Evolutionary conservation across 2,329 filamentous ascomycete genomes (phyloP), one percentile per base, ranked within the genome.

Genomic region (Apiospora aurea): DNA sequence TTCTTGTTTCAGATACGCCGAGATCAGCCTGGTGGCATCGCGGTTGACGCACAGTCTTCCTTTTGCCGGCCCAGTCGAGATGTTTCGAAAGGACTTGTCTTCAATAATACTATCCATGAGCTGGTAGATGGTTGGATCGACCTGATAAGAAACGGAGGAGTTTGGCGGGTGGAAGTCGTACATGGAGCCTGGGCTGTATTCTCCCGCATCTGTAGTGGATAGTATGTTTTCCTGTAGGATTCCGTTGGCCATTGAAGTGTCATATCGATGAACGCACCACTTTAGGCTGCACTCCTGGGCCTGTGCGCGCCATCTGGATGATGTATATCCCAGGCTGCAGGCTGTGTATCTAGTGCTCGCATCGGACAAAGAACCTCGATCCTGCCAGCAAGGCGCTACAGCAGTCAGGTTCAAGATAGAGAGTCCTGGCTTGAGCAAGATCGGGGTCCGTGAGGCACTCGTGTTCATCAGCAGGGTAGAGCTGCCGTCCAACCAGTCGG

Each of bases 101-200:
- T 2, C 13, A 5, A 2, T 6, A 10, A 1, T 13, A 29, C 1
- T 7, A 7, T 29, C 13, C 1, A 14, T 7, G 11, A 43, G 41
- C 3, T 2, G 13, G 21, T 2, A 13, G 4, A 2, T 2, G 14
- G 14, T 11, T 0, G 18, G 14, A 2, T 16, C 5, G 8, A 34
- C 26, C 14, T 13, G 1, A 64, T 64, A 64, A 4, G 29, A n/a
- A 0, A 64, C 29, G 5, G 29, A n/a, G 6, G 18, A 11, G 11
- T 64, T 61, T 38, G 6, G 16, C 18, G 57, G 16, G 29, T 18
- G 21, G 57, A 64, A 64, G 34, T 64, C 57, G 57, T 64, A 64
- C 57, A 64, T 64, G 10, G 1, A 6, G 1, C 57, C 57, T 1
- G 57, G 10, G 3, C 5, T 1, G 18, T 64, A 41, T 1, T 11